These are phyloP conservation scores for Fraxinus floribunda DNA, from an alignment of 305 asterid genomes.

Conservation along the genomic window DNA sequence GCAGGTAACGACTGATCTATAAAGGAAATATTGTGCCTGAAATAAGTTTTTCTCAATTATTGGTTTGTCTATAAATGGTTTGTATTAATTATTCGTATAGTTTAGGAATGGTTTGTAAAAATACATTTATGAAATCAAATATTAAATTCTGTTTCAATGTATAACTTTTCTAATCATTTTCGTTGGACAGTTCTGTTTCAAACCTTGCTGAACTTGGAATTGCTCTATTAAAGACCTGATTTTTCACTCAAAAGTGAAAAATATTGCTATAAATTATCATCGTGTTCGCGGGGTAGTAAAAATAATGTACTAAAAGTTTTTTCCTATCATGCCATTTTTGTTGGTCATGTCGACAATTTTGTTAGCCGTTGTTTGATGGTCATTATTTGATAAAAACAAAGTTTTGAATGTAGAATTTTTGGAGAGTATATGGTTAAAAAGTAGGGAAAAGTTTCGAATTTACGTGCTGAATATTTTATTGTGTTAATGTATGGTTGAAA, in stretches of 20 bases:
- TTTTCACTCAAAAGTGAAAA: neutral
- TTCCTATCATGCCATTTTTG: neutral
- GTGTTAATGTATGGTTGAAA: no score
- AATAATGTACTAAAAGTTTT: no score
- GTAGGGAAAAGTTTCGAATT: no score
- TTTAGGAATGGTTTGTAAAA: neutral
- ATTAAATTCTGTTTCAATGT: neutral
- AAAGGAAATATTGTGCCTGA: neutral
- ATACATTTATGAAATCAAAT: neutral
- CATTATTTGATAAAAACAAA: no score
- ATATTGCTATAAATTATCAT: neutral
- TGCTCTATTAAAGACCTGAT: neutral
- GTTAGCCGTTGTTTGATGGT: no score
- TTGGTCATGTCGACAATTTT: neutral
- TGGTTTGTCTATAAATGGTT: neutral
- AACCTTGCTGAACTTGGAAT: neutral
- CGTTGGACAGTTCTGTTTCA: neutral
- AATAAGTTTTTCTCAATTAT: neutral
- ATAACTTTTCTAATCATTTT: neutral
- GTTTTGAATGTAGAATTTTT: no score
- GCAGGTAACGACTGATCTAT: neutral
- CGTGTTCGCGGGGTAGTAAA: neutral
- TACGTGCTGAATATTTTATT: no score
- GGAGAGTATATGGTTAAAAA: no score
- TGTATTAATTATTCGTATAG: neutral